These are phyloP conservation scores for Cordyceps pruinosa DNA, from an alignment of 2,329 filamentous ascomycete genomes.

Conservation along the genomic window DNA sequence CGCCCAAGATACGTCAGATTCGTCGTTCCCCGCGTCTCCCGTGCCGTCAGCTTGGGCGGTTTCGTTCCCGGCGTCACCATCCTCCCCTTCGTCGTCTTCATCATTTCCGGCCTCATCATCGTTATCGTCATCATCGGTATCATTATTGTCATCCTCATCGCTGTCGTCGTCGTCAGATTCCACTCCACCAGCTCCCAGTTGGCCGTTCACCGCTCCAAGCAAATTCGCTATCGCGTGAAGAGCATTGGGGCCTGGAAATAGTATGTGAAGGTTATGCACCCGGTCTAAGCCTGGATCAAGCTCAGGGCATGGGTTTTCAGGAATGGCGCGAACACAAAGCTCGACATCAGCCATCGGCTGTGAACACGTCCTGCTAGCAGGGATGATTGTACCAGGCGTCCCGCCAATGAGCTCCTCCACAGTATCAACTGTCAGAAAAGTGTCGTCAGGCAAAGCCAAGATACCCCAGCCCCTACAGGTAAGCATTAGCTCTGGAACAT, in stretches of 20 bases:
- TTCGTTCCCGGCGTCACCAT: background rate
- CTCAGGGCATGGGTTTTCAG: slow-evolving; percentile 24
- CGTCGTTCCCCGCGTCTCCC: background rate
- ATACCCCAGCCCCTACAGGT: slow-evolving; percentile 41
- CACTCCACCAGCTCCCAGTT: background rate
- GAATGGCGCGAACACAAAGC: slow-evolving; percentile 16
- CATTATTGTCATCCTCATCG: background rate
- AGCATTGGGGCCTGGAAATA: background rate
- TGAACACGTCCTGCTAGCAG: background rate
- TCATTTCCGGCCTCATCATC: slow-evolving; percentile 1
- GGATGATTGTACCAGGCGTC: slow-evolving; percentile 17
- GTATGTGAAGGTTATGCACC: background rate
- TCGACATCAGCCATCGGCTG: slow-evolving; percentile 23
- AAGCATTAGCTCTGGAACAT: background rate
- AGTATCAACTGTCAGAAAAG: slow-evolving; percentile 33
- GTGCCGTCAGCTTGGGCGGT: background rate
- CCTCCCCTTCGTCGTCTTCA: slow-evolving; percentile 10
- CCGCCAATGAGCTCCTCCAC: slow-evolving; percentile 28
- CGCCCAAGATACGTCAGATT: background rate
- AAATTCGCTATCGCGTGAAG: slow-evolving; percentile 1
- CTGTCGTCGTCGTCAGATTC: slow-evolving; percentile 5
- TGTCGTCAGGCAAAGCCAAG: slow-evolving; percentile 36
- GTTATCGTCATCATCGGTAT: background rate
- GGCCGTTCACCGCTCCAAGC: background rate
- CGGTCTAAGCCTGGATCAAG: background rate